Evolutionary conservation across 2,329 filamentous ascomycete species (phyloP).

Genomic region (Aureobasidium musti): DNA sequence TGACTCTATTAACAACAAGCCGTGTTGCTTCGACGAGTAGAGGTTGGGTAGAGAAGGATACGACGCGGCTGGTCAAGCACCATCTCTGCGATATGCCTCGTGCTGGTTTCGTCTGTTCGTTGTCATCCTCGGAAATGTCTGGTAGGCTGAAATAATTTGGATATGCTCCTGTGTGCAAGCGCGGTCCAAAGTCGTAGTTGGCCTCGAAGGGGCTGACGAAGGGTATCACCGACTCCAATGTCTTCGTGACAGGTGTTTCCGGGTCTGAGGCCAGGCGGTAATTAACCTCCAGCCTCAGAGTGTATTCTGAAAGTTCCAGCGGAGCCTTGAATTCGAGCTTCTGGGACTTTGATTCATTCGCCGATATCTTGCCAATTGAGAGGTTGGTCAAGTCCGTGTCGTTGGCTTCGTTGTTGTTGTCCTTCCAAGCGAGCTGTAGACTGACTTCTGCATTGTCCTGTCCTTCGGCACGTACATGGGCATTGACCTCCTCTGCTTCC

Average conservation of each 20-base stretch:
- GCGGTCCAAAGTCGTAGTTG: conserved; percentile 82
- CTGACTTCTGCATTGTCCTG: conserved; percentile 19
- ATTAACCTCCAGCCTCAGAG: conserved; percentile 65
- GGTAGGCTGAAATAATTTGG: conserved; percentile 75
- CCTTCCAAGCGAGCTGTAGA: conserved; percentile 36
- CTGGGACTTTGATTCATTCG: conserved; percentile 25
- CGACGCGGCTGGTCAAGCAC: conserved; percentile 69
- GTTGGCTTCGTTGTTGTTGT: conserved; percentile 36
- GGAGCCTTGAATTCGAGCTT: conserved; percentile 47
- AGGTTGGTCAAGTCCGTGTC: conserved; percentile 20
- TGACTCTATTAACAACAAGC: conserved; percentile 62
- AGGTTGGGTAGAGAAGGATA: conserved; percentile 71
- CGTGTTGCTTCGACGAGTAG: conserved; percentile 65
- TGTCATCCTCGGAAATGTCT: conserved; percentile 39
- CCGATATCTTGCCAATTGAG: not conserved
- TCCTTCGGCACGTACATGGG: conserved; percentile 43
- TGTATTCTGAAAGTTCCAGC: conserved; percentile 52
- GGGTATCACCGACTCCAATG: conserved; percentile 66
- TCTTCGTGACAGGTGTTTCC: conserved; percentile 78
- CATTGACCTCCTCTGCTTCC: conserved; percentile 67
- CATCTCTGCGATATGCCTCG: conserved; percentile 76
- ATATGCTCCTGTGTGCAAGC: conserved; percentile 77
- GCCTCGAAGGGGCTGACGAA: conserved; percentile 86
- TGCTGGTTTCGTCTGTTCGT: conserved; percentile 8
- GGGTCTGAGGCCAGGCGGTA: conserved; percentile 80